Evolutionary conservation across 345 rosid genomes (phyloP), one percentile per base, ranked within the genome.

Genomic region (Clausena lansium): DNA sequence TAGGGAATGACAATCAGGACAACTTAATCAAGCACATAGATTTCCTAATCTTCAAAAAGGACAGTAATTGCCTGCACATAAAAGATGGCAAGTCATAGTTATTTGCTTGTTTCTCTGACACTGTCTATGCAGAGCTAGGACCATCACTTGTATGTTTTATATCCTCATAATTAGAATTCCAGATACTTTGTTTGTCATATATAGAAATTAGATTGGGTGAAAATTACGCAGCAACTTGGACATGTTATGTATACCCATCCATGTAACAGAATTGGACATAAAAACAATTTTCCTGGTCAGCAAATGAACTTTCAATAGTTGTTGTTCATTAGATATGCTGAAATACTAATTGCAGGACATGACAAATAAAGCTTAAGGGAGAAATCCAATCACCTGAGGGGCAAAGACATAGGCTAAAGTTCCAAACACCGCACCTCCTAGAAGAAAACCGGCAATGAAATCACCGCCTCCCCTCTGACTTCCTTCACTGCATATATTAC

Each of bases 351-450:
- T 27, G 39, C 52, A 60, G 69, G 75, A 67, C 50, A 71, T 57
- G 67, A 15, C 24, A 67, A 45, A n/a, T 52, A 60, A 19, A 69
- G 69, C 52, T 32, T 50, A 55, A 52, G 19, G 25, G 32, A 74
- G 55, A 69, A 62, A 77, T 70, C 57, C 39, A 77, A 70, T 71
- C 70, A 95, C 98, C 97, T 93, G 97, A 32, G 99, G 98, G 67
- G 99, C 95, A 83, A 89, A 94, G 70, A 89, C 54, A 82, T 94
- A 95, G 1, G 93, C 92, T 60, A 90, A 77, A 20, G 96, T 88
- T 79, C 98, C 99, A 80, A 86, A 91, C 39, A 95, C 76, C 30
- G 98, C 98, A 58, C 98, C 99, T 58, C 98, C 98, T 77, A 95
- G 75, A 64, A 95, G 84, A 83, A 95, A 95, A 71, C 99, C 97